Evolutionary conservation across 2,329 filamentous ascomycete genomes (phyloP).

Genomic region (Stachybotrys chlorohalonatus): DNA sequence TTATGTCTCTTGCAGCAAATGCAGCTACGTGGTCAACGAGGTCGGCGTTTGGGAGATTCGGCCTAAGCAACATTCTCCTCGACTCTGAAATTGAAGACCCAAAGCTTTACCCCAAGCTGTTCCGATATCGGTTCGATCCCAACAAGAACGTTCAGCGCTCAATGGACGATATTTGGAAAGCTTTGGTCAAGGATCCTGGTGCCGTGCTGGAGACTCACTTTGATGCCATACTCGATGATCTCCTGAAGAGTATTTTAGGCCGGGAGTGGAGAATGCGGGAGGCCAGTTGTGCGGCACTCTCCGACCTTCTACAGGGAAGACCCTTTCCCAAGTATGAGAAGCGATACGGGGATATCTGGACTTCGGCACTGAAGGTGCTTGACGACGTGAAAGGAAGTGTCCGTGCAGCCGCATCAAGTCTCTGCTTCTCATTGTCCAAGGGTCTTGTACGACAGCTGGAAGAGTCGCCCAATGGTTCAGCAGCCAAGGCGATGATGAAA

Average conservation of each 20-base stretch:
- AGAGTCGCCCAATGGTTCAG: constrained; percentile 60
- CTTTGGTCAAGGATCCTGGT: constrained; percentile 81
- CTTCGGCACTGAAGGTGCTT: constrained; percentile 76
- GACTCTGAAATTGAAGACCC: constrained; percentile 74
- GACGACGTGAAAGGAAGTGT: constrained; percentile 96
- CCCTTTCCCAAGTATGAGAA: constrained; percentile 69
- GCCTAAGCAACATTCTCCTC: constrained; percentile 82
- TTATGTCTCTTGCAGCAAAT: constrained; percentile 95
- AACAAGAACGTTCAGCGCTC: constrained; percentile 87
- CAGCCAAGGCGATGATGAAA: constrained; percentile 70
- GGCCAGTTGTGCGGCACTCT: constrained; percentile 83
- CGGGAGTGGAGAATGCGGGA: constrained; percentile 91
- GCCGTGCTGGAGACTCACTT: constrained; percentile 73
- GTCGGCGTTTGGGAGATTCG: constrained; percentile 90
- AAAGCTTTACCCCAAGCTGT: constrained; percentile 92
- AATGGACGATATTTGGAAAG: constrained; percentile 97
- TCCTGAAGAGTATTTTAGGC: constrained; percentile 77
- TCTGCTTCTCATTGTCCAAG: constrained; percentile 78
- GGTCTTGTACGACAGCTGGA: constrained; percentile 80
- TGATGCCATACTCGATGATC: constrained; percentile 78
- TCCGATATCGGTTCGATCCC: constrained; percentile 88
- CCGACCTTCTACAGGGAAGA: constrained; percentile 77
- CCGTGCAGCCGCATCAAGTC: constrained; percentile 65
- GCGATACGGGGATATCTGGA: constrained; percentile 80
- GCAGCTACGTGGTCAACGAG: constrained; percentile 97